Evolutionary conservation across 768 basidiomycete species (phyloP), one percentile per base, ranked within the genome.

Genomic region (Amanita rimosa): DNA sequence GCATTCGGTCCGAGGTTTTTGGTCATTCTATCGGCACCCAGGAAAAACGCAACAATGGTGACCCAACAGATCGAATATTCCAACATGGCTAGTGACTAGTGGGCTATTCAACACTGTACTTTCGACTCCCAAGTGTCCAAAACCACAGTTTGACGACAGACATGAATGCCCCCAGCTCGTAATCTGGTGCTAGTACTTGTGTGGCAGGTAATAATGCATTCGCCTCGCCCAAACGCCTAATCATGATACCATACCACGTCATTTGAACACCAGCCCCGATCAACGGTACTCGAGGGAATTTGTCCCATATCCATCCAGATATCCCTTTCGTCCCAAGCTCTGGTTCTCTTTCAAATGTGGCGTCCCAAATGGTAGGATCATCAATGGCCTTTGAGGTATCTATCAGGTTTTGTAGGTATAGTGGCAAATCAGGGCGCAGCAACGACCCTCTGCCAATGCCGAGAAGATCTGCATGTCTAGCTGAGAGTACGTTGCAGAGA

Each of bases 391-490:
- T 50, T 4, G 50, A 44, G 22, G 50, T 31, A 37, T 53, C 49
- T 37, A 46, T 50, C 53, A 63, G 45, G 36, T 58, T 54, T 29
- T 67, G 74, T 54, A 61, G 64, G 24, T 44, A 49, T 31, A 49
- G 43, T 0, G 86, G 85, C 31, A 86, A 62, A 42, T 77, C 64
- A 0, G 91, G 89, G 50, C 70, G 71, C 6, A 79, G 61, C 16
- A 87, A 63, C 0, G 89, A 73, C 11, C 70, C 69, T 48, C 92
- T 71, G 5, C 80, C 92, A 14, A 94, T 68, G 0, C 92, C 92
- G 27, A 91, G 67, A 19, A 93, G 68, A 60, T 94, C 74, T 0
- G 88, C 76, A 50, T 89, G 78, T 4, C 63, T 64, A 7, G 73
- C 64, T 0, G 58, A 53, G 13, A 90, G 69, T 1, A 76, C 84